phyloP scores from a whole-genome alignment of 2,329 filamentous ascomycete species.

The Aureobasidium sp. region DNA sequence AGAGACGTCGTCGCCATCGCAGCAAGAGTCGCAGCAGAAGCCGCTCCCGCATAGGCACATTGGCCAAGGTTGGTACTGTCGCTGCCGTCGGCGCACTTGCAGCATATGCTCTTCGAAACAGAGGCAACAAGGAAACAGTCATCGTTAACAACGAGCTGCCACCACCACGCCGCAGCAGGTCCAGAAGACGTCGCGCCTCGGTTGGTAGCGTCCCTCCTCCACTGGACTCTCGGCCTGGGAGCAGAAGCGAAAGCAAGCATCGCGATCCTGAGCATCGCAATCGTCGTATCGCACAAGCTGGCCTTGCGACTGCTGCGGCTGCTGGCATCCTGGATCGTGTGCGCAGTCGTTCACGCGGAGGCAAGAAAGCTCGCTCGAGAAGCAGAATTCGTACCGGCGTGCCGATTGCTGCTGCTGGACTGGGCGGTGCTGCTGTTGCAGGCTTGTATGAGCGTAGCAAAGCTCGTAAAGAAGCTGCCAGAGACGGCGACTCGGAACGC shows the following conservation, averaged over 20 bases:
- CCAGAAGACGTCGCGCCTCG: slow-evolving; percentile 38
- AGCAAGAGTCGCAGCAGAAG: slow-evolving; percentile 19
- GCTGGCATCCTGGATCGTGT: slow-evolving; percentile 54
- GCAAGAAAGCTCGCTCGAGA: slow-evolving; percentile 33
- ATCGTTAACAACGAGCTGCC: slow-evolving; percentile 39
- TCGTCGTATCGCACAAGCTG: slow-evolving; percentile 54
- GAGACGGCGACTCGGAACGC: slow-evolving; percentile 32
- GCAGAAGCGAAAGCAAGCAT: slow-evolving; percentile 35
- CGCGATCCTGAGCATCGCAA: slow-evolving; percentile 47
- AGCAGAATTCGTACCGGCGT: slow-evolving; percentile 51
- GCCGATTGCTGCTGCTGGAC: slow-evolving; percentile 54
- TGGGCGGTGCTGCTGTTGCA: slow-evolving; percentile 55
- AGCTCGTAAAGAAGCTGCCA: slow-evolving; percentile 50
- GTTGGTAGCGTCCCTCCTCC: slow-evolving; percentile 25
- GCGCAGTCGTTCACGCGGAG: slow-evolving; percentile 52
- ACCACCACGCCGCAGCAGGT: slow-evolving; percentile 38
- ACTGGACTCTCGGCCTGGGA: slow-evolving; percentile 23
- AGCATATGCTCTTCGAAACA: slow-evolving; percentile 43
- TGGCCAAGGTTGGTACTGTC: slow-evolving; percentile 54
- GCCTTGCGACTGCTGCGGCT: slow-evolving; percentile 55
- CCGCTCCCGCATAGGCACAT: slow-evolving; percentile 42
- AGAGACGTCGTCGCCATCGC: slow-evolving; percentile 26
- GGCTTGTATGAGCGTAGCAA: slow-evolving; percentile 58
- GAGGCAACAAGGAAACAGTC: slow-evolving; percentile 43
- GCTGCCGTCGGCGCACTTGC: slow-evolving; percentile 55